Evolutionary conservation across 805 yeast species (phyloP), one percentile per base, ranked within the genome.

Genomic region (Yamadazyma nakazawae): DNA sequence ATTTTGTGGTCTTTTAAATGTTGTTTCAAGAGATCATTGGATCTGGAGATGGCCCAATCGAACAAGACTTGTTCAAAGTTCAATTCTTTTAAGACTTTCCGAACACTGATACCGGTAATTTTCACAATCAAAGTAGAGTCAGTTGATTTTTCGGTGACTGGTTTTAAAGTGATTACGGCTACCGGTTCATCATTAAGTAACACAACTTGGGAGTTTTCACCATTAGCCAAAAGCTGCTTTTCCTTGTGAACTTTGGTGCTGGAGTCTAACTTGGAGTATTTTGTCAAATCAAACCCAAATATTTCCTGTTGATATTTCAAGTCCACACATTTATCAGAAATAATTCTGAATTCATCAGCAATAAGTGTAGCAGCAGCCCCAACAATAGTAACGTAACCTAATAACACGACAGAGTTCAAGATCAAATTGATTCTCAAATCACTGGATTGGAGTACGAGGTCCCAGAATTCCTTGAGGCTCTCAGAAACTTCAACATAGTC

Each of bases 161-260:
- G 69, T 37, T 70, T 72, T 38, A 76, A 67, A 0, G 83, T 74
- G 26, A 77, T 68, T 32, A 82, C 68, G 0, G 90, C 89, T 58
- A 87, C 81, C 14, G 94, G 91, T 0, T 82, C 70, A n/a, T 78
- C 78, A 58, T 91, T 78, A 66, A 85, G 86, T 14, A 78, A 60
- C 24, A 85, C 72, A 34, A 83, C 57, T 42, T 76, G 78, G 1
- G 88, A 71, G 53, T 82, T 78, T 13, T 72, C 67, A 17, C 77
- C 76, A 17, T 55, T 55, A 51, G 42, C 58, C 54, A 54, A 68
- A 53, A 64, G 72, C 41, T 46, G 56, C 39, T 53, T 49, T 45
- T 55, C 56, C 24, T 58, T 51, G 21, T 54, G 34, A 26, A 53
- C 53, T n/a, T 50, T 39, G 13, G 50, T 28, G 10, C 28, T 37